Evolutionary conservation across 2,329 filamentous ascomycete genomes (phyloP), one percentile per base, ranked within the genome.

Genomic region (Madurella mycetomatis): DNA sequence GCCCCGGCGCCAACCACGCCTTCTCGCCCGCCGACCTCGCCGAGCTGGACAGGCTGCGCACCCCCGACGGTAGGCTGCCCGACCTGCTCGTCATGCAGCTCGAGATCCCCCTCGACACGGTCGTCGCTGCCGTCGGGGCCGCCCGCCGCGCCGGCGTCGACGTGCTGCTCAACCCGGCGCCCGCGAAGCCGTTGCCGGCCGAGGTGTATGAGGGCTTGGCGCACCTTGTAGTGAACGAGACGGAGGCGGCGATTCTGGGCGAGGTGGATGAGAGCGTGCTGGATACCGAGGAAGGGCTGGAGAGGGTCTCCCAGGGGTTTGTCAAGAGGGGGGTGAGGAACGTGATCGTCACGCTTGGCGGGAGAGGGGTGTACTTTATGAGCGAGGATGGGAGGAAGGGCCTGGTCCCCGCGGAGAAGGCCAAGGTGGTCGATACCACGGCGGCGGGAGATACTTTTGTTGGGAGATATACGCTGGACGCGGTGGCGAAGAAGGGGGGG

Each of bases 361-460:
- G 83, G 0, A 82, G 87, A 56, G 91, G 91, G n/a, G 86, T 86
- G 30, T 90, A 83, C 68, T 90, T 81, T 66, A 74, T 78, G 51
- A 80, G 76, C 17, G 40, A 61, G 42, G 62, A 58, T 2, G 71
- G 69, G 19, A 64, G 63, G 42, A 74, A 74, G 49, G 77, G 74
- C 1, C 65, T 84, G 60, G 70, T 91, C 4, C 69, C 74, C 2
- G 90, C 88, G 0, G 78, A 82, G 58, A 86, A 87, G 70, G 86
- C 90, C 4, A 72, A 69, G 17, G 92, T 97, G 1, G 83, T 96
- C 4, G 92, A 97, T 69, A 97, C 92, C 1, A 97, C 92, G 8
- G 92, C 88, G 1, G 94, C 94, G 5, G 92, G 92, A 0, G 92
- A 97, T 69, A 96, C 92, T 0, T 96, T 96, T 72, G 89, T 95